Evolutionary conservation across 768 basidiomycete genomes (phyloP), one percentile per base, ranked within the genome.

Genomic region (Suillus subaureus): DNA sequence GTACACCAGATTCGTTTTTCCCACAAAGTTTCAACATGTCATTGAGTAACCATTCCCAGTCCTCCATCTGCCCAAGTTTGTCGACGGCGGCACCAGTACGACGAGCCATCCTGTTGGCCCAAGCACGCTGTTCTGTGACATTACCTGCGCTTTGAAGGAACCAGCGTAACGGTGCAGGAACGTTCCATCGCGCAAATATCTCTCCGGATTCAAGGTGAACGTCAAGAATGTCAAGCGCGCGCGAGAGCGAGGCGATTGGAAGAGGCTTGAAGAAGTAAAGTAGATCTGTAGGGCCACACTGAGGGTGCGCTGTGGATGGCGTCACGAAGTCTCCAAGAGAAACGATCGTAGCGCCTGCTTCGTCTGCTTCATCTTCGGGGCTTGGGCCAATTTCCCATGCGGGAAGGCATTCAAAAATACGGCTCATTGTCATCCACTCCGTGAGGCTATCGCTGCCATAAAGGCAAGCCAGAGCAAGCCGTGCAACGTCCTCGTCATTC

Each of bases 121-220:
- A 87, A 11, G 90, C 85, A 13, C 88, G 84, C 77, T 99, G 97
- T 70, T 93, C 89, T 1, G 77, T 75, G 26, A 75, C 78, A 72
- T 94, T 83, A 21, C 83, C 76, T 63, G 86, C 82, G 67, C 93
- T 93, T 70, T 90, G 92, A 23, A 98, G 79, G 77, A 99, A 93
- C 92, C 95, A 98, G n/a, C 88, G 84, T 52, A 98, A 78, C 2
- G 93, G 89, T 2, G 90, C 90, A 28, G 92, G 85, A 2, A 91
- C 91, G 70, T 84, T 85, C 96, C 96, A 99, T 35, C 94, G 85
- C 3, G 92, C 85, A 21, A 99, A 80, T 52, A 95, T 93, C 77
- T 99, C 97, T 26, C 94, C 96, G 0, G 92, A 92, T 72, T 97
- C 94, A 15, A 99, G 84, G 75, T 99, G 97, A 2, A 97, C 87